phyloP scores from a whole-genome alignment of 2,329 filamentous ascomycete species.

The Calonectria fujianensis region DNA sequence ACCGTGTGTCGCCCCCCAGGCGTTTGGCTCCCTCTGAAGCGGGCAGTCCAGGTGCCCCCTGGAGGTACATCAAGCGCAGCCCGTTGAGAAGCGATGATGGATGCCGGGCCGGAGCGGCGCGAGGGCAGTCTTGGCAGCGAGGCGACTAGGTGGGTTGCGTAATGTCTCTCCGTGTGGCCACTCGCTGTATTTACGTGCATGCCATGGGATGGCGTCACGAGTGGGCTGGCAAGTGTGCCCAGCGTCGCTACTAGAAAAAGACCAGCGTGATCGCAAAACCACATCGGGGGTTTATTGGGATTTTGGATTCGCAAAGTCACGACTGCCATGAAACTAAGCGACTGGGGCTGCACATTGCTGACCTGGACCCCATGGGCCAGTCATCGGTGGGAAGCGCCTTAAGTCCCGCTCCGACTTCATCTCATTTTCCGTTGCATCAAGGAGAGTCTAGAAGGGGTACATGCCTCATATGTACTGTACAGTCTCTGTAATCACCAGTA shows the following conservation, averaged over 20 bases:
- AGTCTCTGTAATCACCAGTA: not conserved
- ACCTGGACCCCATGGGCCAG: conserved; percentile 1
- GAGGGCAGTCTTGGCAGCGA: conserved; percentile 23
- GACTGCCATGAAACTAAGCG: not conserved
- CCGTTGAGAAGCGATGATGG: conserved; percentile 6
- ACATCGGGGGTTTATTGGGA: not conserved
- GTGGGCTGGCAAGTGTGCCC: not conserved
- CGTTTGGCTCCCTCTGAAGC: conserved; percentile 7
- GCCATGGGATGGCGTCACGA: conserved; percentile 25
- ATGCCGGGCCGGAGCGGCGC: conserved; percentile 18
- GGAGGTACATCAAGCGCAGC: conserved; percentile 2
- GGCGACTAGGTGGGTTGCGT: conserved; percentile 2
- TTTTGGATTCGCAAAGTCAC: conserved; percentile 10
- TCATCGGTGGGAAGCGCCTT: not conserved
- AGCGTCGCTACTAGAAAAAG: not conserved
- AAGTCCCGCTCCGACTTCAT: not conserved
- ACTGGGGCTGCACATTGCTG: conserved; percentile 10
- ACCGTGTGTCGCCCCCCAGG: conserved; percentile 8
- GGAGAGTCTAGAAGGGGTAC: not conserved
- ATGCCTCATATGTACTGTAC: not conserved
- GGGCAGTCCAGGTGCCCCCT: conserved; percentile 15
- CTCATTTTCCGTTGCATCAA: not conserved
- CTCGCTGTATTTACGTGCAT: not conserved
- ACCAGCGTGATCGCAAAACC: not conserved
- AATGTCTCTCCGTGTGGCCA: conserved; percentile 5